Conservation (phyloP, 257 asterid species). For the Petrea volubilis region DNA sequence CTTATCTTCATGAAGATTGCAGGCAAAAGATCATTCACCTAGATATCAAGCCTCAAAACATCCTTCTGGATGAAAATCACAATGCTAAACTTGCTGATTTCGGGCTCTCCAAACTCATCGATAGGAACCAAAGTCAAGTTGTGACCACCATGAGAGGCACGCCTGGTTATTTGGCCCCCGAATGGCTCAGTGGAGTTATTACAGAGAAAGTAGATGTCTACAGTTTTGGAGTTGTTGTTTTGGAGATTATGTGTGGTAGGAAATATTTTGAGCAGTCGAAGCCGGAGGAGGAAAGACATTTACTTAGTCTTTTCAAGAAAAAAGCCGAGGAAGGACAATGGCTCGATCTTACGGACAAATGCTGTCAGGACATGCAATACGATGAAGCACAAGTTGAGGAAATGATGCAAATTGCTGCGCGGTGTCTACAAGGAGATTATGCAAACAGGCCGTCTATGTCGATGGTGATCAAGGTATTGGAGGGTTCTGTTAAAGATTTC, state of each 20-base stretch:
- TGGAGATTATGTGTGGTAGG: conserved; percentile 32
- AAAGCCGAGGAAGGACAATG: conserved; percentile 20
- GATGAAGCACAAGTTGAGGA: conserved; percentile 17
- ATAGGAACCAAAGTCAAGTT: conserved; percentile 30
- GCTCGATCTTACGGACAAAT: conserved; percentile 22
- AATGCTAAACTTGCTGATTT: conserved; percentile 34
- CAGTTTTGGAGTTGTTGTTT: conserved; percentile 36
- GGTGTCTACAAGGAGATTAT: conserved; percentile 28
- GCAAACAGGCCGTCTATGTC: conserved; percentile 31
- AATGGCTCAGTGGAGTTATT: conserved; percentile 28
- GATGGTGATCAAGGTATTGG: conserved; percentile 24
- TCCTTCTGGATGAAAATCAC: conserved; percentile 29
- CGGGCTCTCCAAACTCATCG: conserved; percentile 32
- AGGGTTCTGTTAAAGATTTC: conserved; percentile 21
- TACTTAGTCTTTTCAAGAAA: conserved; percentile 20
- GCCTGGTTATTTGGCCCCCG: conserved; percentile 34
- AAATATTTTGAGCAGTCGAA: conserved; percentile 16
- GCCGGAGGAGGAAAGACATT: conserved; percentile 26
- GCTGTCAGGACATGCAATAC: conserved; percentile 2
- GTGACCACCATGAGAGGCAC: conserved; percentile 40
- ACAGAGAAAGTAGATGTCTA: conserved; percentile 39
- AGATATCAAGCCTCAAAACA: conserved; percentile 38
- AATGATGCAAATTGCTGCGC: conserved; percentile 28
- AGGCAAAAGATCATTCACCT: conserved; percentile 37
- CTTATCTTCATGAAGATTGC: conserved; percentile 45